Evolutionary conservation across 345 rosid species (phyloP).

Genomic region (Isatis tinctoria): DNA sequence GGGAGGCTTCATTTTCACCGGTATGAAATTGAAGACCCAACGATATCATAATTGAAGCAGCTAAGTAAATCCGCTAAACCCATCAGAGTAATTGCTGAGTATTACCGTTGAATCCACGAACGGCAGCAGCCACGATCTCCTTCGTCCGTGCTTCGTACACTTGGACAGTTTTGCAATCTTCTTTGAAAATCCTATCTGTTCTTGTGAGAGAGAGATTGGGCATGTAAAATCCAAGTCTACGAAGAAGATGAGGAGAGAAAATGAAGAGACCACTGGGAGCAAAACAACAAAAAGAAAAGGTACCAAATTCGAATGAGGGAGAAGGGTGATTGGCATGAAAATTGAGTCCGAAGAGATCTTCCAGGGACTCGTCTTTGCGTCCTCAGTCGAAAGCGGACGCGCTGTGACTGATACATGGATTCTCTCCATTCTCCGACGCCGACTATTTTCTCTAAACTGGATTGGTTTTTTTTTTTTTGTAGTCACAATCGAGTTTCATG

Average conservation of each 20-base stretch:
- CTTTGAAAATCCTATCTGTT: conserved; percentile 65
- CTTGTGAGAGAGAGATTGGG: not conserved
- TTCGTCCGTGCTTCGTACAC: conserved; percentile 73
- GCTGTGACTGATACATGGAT: conserved; percentile 81
- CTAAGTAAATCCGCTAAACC: not conserved
- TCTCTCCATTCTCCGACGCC: conserved; percentile 57
- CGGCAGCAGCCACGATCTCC: conserved; percentile 77
- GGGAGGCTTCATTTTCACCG: not conserved
- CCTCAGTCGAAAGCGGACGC: conserved; percentile 75
- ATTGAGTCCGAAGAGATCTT: conserved; percentile 62
- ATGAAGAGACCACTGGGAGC: not conserved
- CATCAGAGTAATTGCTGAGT: not conserved
- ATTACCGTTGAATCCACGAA: conserved; percentile 91
- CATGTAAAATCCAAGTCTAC: not conserved
- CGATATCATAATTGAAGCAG: conserved; percentile 3
- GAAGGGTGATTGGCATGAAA: conserved; percentile 52
- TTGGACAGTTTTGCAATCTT: conserved; percentile 55
- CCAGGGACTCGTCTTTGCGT: conserved; percentile 81
- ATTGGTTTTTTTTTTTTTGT: too few species aligned
- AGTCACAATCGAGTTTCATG: too few species aligned
- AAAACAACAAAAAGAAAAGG: not conserved
- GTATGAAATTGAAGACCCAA: not conserved
- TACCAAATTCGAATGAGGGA: conserved; percentile 72
- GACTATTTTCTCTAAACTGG: too few species aligned
- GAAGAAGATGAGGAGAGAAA: not conserved